Conservation (phyloP, 768 basidiomycete genomes). For the Rubroboletus satanas region DNA sequence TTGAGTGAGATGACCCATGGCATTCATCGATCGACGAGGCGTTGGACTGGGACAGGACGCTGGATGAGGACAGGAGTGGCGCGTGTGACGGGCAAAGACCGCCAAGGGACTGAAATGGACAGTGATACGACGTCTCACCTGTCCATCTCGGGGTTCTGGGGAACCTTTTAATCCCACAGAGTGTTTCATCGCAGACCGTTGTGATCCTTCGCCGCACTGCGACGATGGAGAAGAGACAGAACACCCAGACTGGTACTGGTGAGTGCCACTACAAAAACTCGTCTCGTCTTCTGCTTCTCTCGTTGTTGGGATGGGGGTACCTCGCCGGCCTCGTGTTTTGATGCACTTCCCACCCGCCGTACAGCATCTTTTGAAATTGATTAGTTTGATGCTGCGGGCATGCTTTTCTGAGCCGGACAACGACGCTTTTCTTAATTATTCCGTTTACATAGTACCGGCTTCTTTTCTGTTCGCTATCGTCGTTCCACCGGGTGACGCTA, state of each 20-base stretch:
- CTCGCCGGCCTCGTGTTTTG: constrained; percentile 1
- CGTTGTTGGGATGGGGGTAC: not conserved
- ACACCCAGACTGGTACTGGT: not conserved
- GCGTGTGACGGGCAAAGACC: not conserved
- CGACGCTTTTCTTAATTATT: not conserved
- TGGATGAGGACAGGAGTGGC: not conserved
- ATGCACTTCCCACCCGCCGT: not conserved
- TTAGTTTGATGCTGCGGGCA: not conserved
- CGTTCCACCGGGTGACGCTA: not conserved
- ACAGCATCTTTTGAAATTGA: constrained; percentile 8
- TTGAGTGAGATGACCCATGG: not conserved
- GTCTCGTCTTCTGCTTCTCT: not conserved
- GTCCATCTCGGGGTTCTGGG: not conserved
- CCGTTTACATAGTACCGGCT: too few species aligned
- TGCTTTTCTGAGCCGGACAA: not conserved
- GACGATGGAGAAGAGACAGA: not conserved
- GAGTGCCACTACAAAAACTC: not conserved
- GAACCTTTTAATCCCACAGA: not conserved
- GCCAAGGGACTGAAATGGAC: not conserved
- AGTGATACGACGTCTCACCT: not conserved
- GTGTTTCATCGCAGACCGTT: not conserved
- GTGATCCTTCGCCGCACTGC: not conserved
- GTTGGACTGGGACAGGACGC: not conserved
- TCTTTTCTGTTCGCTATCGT: not conserved
- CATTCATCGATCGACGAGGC: not conserved